Conservation (phyloP, 2,329 filamentous ascomycete genomes). For the Dendrostoma leiphaemia region DNA sequence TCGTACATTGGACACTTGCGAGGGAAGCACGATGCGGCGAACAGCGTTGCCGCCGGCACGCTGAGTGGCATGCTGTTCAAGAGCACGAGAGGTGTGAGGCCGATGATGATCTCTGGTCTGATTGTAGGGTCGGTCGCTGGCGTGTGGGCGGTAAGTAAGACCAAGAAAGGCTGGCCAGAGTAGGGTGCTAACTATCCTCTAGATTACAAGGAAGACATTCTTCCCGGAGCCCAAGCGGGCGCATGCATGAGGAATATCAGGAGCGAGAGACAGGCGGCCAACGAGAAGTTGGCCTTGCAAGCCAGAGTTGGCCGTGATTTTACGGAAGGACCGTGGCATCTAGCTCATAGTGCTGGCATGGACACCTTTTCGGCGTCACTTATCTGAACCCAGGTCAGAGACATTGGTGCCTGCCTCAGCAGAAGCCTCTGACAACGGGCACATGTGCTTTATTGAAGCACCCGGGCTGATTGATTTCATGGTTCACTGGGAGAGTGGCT, state of each 20-base stretch:
- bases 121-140: constrained; percentile 85
- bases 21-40: constrained; percentile 85
- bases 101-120: constrained; percentile 91
- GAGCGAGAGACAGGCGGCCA: too few relatives aligned
- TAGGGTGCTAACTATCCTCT: neutral
- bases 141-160: constrained; percentile 77
- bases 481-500: constrained; percentile 18
- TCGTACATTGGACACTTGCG: constrained; percentile 75
- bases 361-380: neutral
- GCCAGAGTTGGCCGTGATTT: too few relatives aligned
- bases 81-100: constrained; percentile 84
- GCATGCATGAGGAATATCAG: neutral
- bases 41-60: constrained; percentile 81
- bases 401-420: too few relatives aligned
- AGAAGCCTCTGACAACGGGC: too few relatives aligned
- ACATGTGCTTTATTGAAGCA: constrained; percentile 20
- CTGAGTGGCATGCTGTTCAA: constrained; percentile 95
- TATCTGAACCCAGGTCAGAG: too few relatives aligned
- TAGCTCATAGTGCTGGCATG: neutral
- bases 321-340: too few relatives aligned
- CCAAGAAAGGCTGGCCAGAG: too few relatives aligned
- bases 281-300: too few relatives aligned
- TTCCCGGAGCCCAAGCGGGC: constrained; percentile 20
- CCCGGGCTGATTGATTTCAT: constrained; percentile 18
- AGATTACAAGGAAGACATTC: constrained; percentile 25